Base-by-base conservation (phyloP, 2,329 filamentous ascomycete genomes). In the Metarhizium rileyi region DNA sequence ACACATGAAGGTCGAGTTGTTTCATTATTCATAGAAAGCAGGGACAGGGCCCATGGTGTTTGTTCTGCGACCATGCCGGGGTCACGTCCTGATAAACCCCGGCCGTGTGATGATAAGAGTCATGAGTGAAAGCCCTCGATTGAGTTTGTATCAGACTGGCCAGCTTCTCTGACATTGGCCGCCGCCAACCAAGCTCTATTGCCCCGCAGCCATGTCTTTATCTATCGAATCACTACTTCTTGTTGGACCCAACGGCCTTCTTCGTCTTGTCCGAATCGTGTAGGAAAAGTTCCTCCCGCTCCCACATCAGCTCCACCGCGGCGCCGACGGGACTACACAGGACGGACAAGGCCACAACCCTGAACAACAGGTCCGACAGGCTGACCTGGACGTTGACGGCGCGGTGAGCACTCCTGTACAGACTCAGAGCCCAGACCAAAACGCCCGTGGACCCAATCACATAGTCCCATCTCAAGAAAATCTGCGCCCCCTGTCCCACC, bases 301-400 rank as follows among this genome's bases (percentile, higher is more conserved):
- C 55, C 56, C 56, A 57, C 52, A 57, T 52, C 30, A 58, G 42
- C 48, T 53, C 51, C 3, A 57, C 53, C 5, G 55, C 55, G 5
- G 56, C 48, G 3, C 50, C 55, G 1, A 50, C 50, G 2, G 55
- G 56, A 4, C 56, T 53, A 8, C 48, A 42, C 27, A 57, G 12
- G 10, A 48, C 46, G 14, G 49, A 43, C 25, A 58, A 43, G n/a
- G 44, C 30, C 10, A n/a, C 51, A 8, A 50, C 42, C 43, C 50
- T 54, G 36, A 1, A 18, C 10, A 46, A 4, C 3, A 54, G 14
- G 38, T 23, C 14, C 12, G 46, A 3, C 14, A 26, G 9, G 16
- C 27, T 27, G 25, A 44, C 35, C 6, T 48, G 22, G 4, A 28
- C 41, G 22, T 41, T 33, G 10, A 45, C 44, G 30, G 51, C 46